Evolutionary conservation across 179 eudicot species (phyloP), one percentile per base, ranked within the genome.

Genomic region (Spergularia azorica): DNA sequence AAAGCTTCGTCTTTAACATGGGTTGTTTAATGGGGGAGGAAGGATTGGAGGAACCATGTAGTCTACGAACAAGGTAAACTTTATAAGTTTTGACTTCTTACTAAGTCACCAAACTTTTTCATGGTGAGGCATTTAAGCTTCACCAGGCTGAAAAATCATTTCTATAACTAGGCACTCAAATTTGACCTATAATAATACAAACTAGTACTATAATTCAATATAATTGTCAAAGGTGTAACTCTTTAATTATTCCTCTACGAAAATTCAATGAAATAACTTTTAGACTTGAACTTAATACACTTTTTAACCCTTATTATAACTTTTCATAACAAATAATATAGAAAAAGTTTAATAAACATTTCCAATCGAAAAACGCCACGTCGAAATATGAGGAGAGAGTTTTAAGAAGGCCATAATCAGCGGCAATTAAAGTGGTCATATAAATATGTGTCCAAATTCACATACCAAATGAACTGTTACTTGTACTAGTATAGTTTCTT

Each of bases 341-440:
- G 32, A 26, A 26, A 26, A 26, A 26, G 2, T 26, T 26, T 26
- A 10, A 11, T 0, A 7, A 43, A 59, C 14, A 57, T 32, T 20
- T 6, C 60, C 66, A 20, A 14, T 43, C 13, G 15, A 17, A 5
- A 43, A 63, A 3, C 16, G 72, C 36, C 67, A 75, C 61, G n/a
- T 56, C 52, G 63, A 17, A 43, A n/a, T 0, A 59, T 12, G 21
- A 43, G 36, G 64, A 18, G 36, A 13, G 21, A 52, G 26, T 56
- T 18, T 41, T 48, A 43, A 20, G 20, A 51, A 68, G 70, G 57
- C 79, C 79, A 80, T 80, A 76, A 80, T 67, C 38, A 81, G 72
- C 56, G 77, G 69, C 59, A 76, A 59, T 76, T 72, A 77, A 77
- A 52, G 63, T 48, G 76, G 73, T 80, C 59, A 12, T 63, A 46